These are phyloP conservation scores for Talaromyces liani DNA, from an alignment of 495 filamentous ascomycete species.

Conservation along the genomic window DNA sequence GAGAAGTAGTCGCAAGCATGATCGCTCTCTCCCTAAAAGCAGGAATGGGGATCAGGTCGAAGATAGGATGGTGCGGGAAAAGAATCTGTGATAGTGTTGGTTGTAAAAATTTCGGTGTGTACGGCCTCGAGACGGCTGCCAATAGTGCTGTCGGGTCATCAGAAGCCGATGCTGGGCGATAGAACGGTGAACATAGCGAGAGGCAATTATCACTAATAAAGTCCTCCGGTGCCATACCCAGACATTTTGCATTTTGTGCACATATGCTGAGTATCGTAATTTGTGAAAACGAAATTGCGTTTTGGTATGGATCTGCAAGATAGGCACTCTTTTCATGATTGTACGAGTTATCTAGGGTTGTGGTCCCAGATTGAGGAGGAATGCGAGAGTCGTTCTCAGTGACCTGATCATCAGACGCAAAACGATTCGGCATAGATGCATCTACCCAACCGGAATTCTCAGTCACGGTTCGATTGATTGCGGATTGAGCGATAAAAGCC, in stretches of 20 bases:
- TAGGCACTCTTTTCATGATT: background rate
- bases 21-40: constrained; percentile 29
- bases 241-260: constrained; percentile 26
- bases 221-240: constrained; percentile 23
- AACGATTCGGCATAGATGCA: too few species aligned
- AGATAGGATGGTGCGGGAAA: constrained; percentile 32
- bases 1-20: constrained; percentile 23
- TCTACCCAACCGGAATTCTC: background rate
- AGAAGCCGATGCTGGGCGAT: constrained; percentile 14
- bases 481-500: background rate
- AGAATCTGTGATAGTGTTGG: constrained; percentile 40
- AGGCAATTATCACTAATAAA: constrained; percentile 14
- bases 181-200: constrained; percentile 27
- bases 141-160: constrained; percentile 20
- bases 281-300: background rate
- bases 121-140: constrained; percentile 15
- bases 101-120: constrained; percentile 27
- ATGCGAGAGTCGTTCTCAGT: too few species aligned
- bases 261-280: constrained; percentile 14
- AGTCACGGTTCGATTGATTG: background rate
- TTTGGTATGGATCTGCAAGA: constrained; percentile 1
- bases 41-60: constrained; percentile 39
- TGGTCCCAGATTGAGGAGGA: too few species aligned
- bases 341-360: background rate
- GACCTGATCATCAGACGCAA: too few species aligned